phyloP scores from a whole-genome alignment of 345 rosid species.

The Linum lewisii region DNA sequence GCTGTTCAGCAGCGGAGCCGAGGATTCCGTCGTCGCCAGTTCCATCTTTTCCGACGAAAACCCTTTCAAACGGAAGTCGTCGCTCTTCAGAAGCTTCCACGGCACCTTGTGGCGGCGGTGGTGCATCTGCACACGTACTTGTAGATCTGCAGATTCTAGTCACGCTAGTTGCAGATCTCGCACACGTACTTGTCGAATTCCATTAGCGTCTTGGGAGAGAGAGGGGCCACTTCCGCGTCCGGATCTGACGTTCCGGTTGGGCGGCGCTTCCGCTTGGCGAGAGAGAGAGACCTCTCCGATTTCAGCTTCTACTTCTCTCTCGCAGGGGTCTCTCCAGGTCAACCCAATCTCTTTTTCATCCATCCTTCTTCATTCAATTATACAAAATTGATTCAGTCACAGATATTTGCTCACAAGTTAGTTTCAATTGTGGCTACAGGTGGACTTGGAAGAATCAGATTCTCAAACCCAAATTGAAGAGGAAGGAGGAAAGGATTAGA shows the following conservation, averaged over 20 bases:
- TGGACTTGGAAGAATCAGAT: too few species aligned
- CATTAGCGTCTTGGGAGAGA: slow-evolving; percentile 60
- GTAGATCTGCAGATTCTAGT: slow-evolving; percentile 84
- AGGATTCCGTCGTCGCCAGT: too few species aligned
- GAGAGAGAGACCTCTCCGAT: too few species aligned
- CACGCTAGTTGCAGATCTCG: slow-evolving; percentile 86
- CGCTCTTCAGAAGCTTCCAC: slow-evolving; percentile 77
- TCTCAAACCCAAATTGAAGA: too few species aligned
- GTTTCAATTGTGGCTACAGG: too few species aligned
- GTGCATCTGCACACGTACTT: too few species aligned
- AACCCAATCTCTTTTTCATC: background rate
- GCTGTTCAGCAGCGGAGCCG: too few species aligned
- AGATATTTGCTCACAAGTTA: background rate
- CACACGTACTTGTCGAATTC: slow-evolving; percentile 76
- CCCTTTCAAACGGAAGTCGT: too few species aligned
- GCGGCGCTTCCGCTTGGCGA: background rate
- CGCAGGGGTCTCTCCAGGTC: background rate
- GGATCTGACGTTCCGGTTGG: slow-evolving; percentile 39
- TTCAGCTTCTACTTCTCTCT: background rate
- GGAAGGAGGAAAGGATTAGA: too few species aligned
- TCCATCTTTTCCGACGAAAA: too few species aligned
- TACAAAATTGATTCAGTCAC: background rate
- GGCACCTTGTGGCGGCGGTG: slow-evolving; percentile 79
- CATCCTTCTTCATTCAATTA: background rate
- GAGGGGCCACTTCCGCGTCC: slow-evolving; percentile 78